A percentile compares a stretch with the other conserved stretches of the same genome.
These are phyloP conservation scores for Blastocystis sp. DNA, from an alignment of 352 stramenopile species.

Conservation along the genomic window DNA sequence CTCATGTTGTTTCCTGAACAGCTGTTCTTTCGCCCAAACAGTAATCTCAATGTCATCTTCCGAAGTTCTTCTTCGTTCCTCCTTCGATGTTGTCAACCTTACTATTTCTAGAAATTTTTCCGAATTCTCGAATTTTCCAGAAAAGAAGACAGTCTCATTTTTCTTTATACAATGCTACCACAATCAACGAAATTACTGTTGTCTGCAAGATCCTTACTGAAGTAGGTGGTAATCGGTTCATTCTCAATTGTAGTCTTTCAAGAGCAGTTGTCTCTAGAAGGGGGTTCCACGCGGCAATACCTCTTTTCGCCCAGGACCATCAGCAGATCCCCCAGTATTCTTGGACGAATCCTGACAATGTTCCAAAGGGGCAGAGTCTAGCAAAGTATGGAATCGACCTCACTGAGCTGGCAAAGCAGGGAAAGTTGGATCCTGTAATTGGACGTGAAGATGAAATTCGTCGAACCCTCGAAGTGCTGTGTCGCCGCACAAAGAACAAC, in stretches of 20 bases:
- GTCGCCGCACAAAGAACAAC: conserved; percentile 93
- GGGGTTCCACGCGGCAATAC: background rate
- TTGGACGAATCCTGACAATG: conserved; percentile 77
- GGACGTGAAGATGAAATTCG: conserved; percentile 87
- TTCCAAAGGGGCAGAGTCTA: conserved; percentile 74
- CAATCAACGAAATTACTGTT: background rate
- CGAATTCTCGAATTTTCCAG: conserved; percentile 7
- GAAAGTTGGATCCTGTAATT: conserved; percentile 84
- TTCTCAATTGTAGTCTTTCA: conserved; percentile 5
- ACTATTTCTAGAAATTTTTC: background rate
- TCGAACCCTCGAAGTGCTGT: conserved; percentile 87
- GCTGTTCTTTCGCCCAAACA: no score
- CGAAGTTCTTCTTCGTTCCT: background rate
- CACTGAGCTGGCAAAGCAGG: conserved; percentile 72
- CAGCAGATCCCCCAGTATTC: conserved; percentile 60
- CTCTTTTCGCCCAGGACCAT: background rate
- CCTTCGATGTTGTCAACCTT: background rate
- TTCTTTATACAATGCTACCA: conserved; percentile 26
- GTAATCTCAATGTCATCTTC: no score
- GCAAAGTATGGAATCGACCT: conserved; percentile 75
- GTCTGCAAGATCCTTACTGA: background rate
- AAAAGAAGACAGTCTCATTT: background rate
- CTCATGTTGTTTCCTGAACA: no score
- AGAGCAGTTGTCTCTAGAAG: background rate
- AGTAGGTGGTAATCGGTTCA: background rate